Conservation (phyloP, 495 filamentous ascomycete species). For the Neurospora sublineolata region DNA sequence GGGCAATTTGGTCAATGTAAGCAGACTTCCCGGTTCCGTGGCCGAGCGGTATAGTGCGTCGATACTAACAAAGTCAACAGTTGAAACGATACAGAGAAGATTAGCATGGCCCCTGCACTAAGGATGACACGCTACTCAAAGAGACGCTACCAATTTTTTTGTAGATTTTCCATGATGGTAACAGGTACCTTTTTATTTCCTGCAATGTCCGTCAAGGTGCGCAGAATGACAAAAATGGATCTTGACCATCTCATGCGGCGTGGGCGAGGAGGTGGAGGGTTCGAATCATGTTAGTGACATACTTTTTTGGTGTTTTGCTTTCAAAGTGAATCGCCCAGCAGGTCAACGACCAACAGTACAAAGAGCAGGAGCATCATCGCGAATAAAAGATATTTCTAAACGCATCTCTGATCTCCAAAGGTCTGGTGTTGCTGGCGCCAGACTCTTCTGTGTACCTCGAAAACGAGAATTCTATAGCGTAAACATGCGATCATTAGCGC, state of each 20-base stretch:
- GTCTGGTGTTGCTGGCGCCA: not conserved
- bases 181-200: not conserved
- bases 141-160: conserved; percentile 53
- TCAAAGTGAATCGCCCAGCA: not conserved
- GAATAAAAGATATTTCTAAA: not conserved
- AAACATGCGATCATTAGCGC: not conserved
- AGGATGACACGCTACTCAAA: conserved; percentile 98
- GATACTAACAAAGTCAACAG: conserved; percentile 14
- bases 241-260: not conserved
- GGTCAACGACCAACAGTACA: not conserved
- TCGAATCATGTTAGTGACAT: not conserved
- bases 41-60: conserved; percentile 4
- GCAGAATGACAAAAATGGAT: not conserved
- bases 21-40: not conserved
- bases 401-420: not conserved
- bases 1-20: conserved; percentile 27
- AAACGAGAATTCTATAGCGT: not conserved
- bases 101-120: conserved; percentile 99
- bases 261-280: conserved; percentile 1
- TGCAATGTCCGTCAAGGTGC: not conserved
- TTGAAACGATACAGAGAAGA: conserved; percentile 57
- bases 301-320: not conserved
- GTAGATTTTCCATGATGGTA: not conserved
- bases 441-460: not conserved
- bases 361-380: not conserved